Base-by-base conservation (phyloP, 2,329 filamentous ascomycete genomes). In the Colletotrichum sp. region DNA sequence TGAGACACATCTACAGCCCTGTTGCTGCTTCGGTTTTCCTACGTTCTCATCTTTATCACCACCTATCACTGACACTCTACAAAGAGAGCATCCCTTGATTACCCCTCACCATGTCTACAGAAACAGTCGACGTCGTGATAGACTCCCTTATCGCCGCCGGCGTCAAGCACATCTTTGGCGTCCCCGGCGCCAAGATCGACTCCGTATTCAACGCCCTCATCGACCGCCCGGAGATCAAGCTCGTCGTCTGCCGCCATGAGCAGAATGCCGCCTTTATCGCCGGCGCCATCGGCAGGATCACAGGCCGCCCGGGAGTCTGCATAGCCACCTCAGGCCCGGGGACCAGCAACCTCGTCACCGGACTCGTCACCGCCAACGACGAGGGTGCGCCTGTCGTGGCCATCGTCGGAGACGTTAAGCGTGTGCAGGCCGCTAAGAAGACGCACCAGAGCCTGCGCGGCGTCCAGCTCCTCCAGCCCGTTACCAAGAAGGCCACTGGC, bases 181-280 rank as follows among this genome's bases (percentile, higher is more conserved):
- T 89, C 10, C 87, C 87, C 2, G 86, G 86, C n/a, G 86, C 86
- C 48, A 87, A 88, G 77, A 85, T 89, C 70, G 87, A 89, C 80
- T 84, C 86, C 52, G 83, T 89, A 59, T 89, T 89, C 82, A 86
- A 88, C 79, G 84, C 83, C 7, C 82, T 89, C 6, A 74, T 82
- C 66, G 87, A 88, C 80, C 86, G 88, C 71, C 84, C 86, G 2
- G 86, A 88, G 75, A 88, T 89, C 81, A 83, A 84, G 73, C 82
- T 89, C 18, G 81, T 89, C 28, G 85, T 89, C 15, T 88, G 86
- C 74, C 83, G 87, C 18, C 87, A 89, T 77, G 87, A 89, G 78
- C 87, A 89, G 72, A 89, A 89, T 78, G 87, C 87, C 18, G 87
- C 87, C 8, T 87, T 89, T 81, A 89, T 89, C 82, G 87, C 87